Conservation (phyloP, 2,329 filamentous ascomycete genomes). For the Lachnellula hyalina region DNA sequence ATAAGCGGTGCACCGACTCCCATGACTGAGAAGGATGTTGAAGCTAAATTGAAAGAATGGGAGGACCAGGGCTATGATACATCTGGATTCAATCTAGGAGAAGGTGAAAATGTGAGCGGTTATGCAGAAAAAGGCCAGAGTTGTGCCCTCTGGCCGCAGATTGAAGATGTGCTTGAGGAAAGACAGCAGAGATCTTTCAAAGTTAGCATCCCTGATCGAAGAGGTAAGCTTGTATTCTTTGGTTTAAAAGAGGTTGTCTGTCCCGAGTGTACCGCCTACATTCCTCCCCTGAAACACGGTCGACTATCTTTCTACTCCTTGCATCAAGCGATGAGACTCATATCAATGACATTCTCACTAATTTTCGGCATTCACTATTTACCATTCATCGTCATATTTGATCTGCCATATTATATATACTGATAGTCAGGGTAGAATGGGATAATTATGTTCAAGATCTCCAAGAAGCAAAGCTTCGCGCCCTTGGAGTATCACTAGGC, state of each 20-base stretch:
- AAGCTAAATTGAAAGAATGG: constrained; percentile 60
- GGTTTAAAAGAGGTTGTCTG: background rate
- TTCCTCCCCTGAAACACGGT: too few species aligned
- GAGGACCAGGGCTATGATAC: constrained; percentile 65
- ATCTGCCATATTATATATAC: background rate
- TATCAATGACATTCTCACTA: background rate
- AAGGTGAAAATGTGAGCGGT: constrained; percentile 31
- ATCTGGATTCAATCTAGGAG: constrained; percentile 61
- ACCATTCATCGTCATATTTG: background rate
- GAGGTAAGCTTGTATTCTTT: constrained; percentile 22
- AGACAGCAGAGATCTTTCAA: constrained; percentile 47
- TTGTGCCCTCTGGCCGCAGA: constrained; percentile 61
- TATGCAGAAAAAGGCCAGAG: constrained; percentile 46
- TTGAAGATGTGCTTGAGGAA: constrained; percentile 53
- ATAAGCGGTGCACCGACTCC: constrained; percentile 49
- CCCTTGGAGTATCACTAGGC: constrained; percentile 78
- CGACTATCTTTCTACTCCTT: constrained; percentile 1
- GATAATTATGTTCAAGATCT: constrained; percentile 76
- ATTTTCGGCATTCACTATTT: background rate
- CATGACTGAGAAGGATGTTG: constrained; percentile 49
- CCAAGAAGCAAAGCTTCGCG: constrained; percentile 86
- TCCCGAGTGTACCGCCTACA: too few species aligned
- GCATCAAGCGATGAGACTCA: background rate
- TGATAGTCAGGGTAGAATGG: constrained; percentile 43
- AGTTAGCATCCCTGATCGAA: constrained; percentile 57